Conservation (phyloP, 2,329 filamentous ascomycete species). For the Aspergillus piperis region DNA sequence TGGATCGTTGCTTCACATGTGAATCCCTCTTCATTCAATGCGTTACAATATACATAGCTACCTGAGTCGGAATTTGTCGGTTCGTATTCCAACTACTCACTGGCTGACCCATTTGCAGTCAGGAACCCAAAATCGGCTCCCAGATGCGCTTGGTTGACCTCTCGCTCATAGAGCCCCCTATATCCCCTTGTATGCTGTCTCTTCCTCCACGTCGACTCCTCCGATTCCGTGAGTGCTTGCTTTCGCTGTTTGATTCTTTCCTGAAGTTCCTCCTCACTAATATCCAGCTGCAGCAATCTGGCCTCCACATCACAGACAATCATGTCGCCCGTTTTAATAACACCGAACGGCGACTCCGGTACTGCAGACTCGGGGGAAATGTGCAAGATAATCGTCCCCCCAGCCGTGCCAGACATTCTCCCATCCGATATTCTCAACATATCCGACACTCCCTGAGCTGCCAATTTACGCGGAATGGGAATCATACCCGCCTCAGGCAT, state of each 20-base stretch:
- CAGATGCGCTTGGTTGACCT: slow-evolving; percentile 46
- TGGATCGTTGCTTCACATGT: too few relatives aligned
- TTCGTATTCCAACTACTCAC: neutral
- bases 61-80: too few relatives aligned
- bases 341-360: slow-evolving; percentile 39
- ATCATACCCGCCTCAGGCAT: slow-evolving; percentile 58
- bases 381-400: slow-evolving; percentile 56
- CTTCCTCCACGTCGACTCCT: slow-evolving; percentile 16
- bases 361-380: slow-evolving; percentile 55
- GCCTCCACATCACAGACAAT: too few relatives aligned
- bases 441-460: slow-evolving; percentile 49
- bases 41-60: too few relatives aligned
- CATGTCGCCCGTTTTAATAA: too few relatives aligned
- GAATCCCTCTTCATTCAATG: too few relatives aligned
- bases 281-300: slow-evolving; percentile 39
- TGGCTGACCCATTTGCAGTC: slow-evolving; percentile 24
- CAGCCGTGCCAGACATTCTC: slow-evolving; percentile 58
- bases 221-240: neutral
- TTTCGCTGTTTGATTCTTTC: slow-evolving; percentile 30
- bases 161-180: slow-evolving; percentile 42
- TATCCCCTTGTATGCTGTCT: slow-evolving; percentile 38
- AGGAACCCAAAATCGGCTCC: slow-evolving; percentile 44
- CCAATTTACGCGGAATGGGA: slow-evolving; percentile 53
- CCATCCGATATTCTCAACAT: slow-evolving; percentile 58
- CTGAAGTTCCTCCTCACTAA: slow-evolving; percentile 45